phyloP scores from a whole-genome alignment of 345 rosid genomes.

The Crucihimalaya himalaica region DNA sequence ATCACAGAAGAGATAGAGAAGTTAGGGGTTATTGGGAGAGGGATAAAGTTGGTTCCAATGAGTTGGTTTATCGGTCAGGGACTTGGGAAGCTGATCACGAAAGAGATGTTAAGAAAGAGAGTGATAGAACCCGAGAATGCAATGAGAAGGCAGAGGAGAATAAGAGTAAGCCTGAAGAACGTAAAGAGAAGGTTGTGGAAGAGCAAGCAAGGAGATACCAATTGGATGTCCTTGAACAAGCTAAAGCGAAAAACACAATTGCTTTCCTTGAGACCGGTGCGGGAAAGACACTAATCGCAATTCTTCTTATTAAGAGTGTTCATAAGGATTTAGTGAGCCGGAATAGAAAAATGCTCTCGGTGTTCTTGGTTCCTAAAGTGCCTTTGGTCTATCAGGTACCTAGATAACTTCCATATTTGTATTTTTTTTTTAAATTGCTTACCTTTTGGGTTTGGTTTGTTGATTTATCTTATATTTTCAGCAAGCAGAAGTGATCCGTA shows the following conservation, averaged over 20 bases:
- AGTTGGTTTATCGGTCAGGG: slow-evolving; percentile 72
- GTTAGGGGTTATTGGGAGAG: slow-evolving; percentile 94
- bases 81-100: slow-evolving; percentile 76
- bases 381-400: slow-evolving; percentile 94
- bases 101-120: slow-evolving; percentile 51
- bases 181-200: slow-evolving; percentile 70
- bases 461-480: slow-evolving; percentile 39
- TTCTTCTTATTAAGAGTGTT: slow-evolving; percentile 82
- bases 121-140: slow-evolving; percentile 46
- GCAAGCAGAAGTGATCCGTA: slow-evolving; percentile 98
- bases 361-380: slow-evolving; percentile 96
- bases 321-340: slow-evolving; percentile 56
- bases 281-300: slow-evolving; percentile 96
- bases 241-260: slow-evolving; percentile 83
- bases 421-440: not conserved
- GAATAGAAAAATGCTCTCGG: slow-evolving; percentile 82
- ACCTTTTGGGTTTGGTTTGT: slow-evolving; percentile 8
- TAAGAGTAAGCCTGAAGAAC: slow-evolving; percentile 59
- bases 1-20: slow-evolving; percentile 63
- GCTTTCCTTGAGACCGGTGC: slow-evolving; percentile 99
- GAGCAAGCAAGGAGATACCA: slow-evolving; percentile 93
- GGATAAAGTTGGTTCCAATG: slow-evolving; percentile 70
- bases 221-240: slow-evolving; percentile 96
- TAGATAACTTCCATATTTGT: not conserved
- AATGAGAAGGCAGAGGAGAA: slow-evolving; percentile 41